A percentile compares a stretch with the other conserved stretches of the same genome.
Evolutionary conservation across 306 rosid species (phyloP).

Genomic region (Pyrus bretschneideri): DNA sequence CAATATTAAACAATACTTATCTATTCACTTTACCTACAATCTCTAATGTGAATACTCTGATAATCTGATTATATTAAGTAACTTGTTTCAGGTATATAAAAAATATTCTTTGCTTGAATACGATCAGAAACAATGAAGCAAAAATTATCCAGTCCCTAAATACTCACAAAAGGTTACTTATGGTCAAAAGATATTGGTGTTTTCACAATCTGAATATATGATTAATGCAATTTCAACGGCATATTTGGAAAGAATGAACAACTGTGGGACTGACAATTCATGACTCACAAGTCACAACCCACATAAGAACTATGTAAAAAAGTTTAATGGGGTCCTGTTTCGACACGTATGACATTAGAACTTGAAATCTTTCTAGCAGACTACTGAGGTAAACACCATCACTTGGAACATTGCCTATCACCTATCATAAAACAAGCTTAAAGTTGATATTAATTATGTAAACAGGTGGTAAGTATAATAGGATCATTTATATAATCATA

Average conservation of each 20-base stretch:
- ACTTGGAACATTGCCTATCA: not conserved
- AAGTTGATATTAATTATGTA: not conserved
- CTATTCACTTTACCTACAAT: not conserved
- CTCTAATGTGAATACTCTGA: not conserved
- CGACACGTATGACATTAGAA: not conserved
- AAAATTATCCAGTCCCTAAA: not conserved
- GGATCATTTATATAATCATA: conserved; percentile 30
- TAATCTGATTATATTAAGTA: not conserved
- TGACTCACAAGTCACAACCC: too few relatives aligned
- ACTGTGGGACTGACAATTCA: too few relatives aligned
- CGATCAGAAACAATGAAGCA: not conserved
- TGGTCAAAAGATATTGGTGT: too few relatives aligned
- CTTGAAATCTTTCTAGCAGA: not conserved
- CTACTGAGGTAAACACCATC: not conserved
- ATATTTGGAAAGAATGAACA: too few relatives aligned
- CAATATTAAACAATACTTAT: not conserved
- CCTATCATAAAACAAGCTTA: not conserved
- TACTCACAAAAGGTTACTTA: too few relatives aligned
- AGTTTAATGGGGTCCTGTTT: too few relatives aligned
- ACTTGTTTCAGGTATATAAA: not conserved
- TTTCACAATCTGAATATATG: too few relatives aligned
- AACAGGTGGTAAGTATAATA: not conserved
- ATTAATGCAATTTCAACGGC: too few relatives aligned
- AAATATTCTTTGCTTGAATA: not conserved
- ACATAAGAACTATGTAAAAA: too few relatives aligned